Conservation (phyloP, 2,329 filamentous ascomycete genomes). For the Blastomyces parvus region DNA sequence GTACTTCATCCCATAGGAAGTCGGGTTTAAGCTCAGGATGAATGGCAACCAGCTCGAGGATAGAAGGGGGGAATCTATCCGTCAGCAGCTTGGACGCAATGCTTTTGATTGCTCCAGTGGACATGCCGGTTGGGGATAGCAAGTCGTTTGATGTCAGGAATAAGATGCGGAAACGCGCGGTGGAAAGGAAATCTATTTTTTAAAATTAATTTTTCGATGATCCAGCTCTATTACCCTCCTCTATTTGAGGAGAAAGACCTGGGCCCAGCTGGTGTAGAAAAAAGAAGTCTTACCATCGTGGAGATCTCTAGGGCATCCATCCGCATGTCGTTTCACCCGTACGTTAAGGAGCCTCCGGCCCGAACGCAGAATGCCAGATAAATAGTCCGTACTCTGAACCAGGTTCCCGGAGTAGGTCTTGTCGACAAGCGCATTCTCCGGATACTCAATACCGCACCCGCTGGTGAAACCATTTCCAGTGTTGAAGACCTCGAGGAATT, state of each 20-base stretch:
- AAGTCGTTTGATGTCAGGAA: conserved; percentile 29
- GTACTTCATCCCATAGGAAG: conserved; percentile 29
- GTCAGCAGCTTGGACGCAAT: conserved; percentile 19
- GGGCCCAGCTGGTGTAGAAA: background rate
- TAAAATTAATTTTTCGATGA: conserved; percentile 3
- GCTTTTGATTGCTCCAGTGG: conserved; percentile 19
- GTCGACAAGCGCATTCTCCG: conserved; percentile 23
- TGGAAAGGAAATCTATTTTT: conserved; percentile 27
- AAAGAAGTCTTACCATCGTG: conserved; percentile 24
- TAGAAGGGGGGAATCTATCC: background rate
- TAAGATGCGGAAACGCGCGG: conserved; percentile 31
- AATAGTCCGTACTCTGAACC: conserved; percentile 26
- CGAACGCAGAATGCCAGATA: conserved; percentile 27
- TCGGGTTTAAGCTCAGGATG: conserved; percentile 23
- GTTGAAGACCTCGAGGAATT: conserved; percentile 30
- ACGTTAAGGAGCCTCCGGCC: conserved; percentile 30
- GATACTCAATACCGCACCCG: conserved; percentile 33
- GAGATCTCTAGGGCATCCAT: conserved; percentile 28
- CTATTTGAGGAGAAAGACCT: background rate
- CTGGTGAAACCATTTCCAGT: conserved; percentile 32
- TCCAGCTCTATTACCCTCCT: too few species aligned
- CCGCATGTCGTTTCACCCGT: conserved; percentile 28
- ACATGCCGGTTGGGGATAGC: conserved; percentile 23
- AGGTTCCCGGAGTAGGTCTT: conserved; percentile 20
- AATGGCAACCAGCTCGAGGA: conserved; percentile 29